Evolutionary conservation across 257 asterid species (phyloP), one percentile per base, ranked within the genome.

Genomic region (Echites panduratus): DNA sequence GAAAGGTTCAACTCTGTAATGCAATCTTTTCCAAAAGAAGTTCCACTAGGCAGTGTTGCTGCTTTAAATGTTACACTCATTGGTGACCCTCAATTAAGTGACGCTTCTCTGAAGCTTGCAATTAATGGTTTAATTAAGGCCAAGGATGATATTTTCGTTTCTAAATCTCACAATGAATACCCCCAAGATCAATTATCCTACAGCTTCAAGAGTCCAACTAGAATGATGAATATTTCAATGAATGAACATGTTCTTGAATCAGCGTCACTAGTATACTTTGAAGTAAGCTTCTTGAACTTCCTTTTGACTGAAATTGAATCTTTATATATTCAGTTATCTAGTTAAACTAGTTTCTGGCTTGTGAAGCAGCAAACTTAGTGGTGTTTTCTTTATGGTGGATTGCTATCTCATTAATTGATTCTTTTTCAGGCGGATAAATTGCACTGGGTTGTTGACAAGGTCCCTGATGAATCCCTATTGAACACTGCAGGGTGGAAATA

Each of bases 401-500:
- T 45, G 26, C 77, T 48, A 40, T 76, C 48, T 82, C 20, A 77
- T 44, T 10, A 49, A 11, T 53, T 62, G 57, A 53, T 74, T 63
- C 74, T 75, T 71, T 27, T 75, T 81, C 82, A 92, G 99, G 96
- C 96, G 16, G 81, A 72, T 77, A 85, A 86, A 77, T 79, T 95
- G 96, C 89, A 85, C 38, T 87, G 96, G 93, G 70, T 83, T 52
- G 92, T 95, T 38, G 92, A 89, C 75, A 82, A 90, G 76, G 78
- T 86, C 54, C 90, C 96, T 16, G 92, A 90, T 75, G 85, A 87
- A 70, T 76, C 83, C 73, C 84, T 90, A 75, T 56, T 95, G 85
- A 95, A 92, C 88, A 95, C 99, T 57, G 90, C 96, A 74, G 89
- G 81, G 70, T 95, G 98, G 97, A 92, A 89, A 75, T 90, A 82